Evolutionary conservation across 352 stramenopile genomes (phyloP).

Genomic region (Blastocystis sp.): DNA sequence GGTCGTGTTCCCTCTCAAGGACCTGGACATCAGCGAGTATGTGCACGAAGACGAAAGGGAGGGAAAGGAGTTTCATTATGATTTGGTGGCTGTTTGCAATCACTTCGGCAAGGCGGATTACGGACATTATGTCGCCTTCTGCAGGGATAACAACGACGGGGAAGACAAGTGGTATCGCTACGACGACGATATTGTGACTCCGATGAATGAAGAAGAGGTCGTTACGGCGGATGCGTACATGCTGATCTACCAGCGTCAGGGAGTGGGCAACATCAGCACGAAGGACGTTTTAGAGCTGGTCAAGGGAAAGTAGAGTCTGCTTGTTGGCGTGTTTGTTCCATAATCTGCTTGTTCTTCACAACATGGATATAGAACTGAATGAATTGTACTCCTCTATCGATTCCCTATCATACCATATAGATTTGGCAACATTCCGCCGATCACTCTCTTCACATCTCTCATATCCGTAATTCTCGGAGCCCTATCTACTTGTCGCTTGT

Average conservation of each 20-base stretch:
- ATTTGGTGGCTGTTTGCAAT: conserved; percentile 72
- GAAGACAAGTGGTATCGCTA: conserved; percentile 70
- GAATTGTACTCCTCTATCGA: conserved; percentile 15
- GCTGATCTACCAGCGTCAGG: conserved; percentile 64
- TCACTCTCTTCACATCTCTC: conserved; percentile 32
- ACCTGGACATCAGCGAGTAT: conserved; percentile 36
- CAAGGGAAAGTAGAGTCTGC: neutral
- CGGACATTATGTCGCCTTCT: conserved; percentile 68
- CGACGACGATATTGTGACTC: conserved; percentile 34
- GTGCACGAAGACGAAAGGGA: conserved; percentile 48
- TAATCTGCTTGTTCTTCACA: conserved; percentile 26
- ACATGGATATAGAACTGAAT: conserved; percentile 59
- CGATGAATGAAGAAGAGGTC: conserved; percentile 39
- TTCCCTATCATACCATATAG: neutral
- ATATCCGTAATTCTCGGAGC: conserved; percentile 60
- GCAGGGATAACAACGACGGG: conserved; percentile 68
- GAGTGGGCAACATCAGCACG: neutral
- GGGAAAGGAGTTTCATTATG: conserved; percentile 30
- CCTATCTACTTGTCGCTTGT: neutral
- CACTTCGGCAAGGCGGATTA: conserved; percentile 58
- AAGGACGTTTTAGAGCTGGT: conserved; percentile 29
- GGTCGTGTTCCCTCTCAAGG: conserved; percentile 46
- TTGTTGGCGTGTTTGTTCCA: neutral
- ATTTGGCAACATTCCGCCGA: conserved; percentile 60
- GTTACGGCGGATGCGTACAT: conserved; percentile 59